Evolutionary conservation across 164 flowering plant species (phyloP).

Genomic region (Cinnamomum micranthum): DNA sequence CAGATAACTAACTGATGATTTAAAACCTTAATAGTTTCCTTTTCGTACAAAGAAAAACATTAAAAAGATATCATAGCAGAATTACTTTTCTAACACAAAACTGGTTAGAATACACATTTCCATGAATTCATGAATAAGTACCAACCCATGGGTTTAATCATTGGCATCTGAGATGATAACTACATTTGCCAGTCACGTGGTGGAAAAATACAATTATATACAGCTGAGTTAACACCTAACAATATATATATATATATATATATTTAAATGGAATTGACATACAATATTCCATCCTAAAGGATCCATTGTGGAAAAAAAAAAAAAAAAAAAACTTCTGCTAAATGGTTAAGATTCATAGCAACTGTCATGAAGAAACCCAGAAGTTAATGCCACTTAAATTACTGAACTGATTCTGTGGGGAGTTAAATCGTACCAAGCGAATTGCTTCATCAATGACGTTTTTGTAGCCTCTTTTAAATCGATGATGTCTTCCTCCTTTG

Average conservation of each 20-base stretch:
- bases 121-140: neutral
- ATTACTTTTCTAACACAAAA: no score
- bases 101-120: neutral
- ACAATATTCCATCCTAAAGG: neutral
- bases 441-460: slow-evolving; percentile 98
- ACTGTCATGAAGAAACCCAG: neutral
- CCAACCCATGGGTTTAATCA: neutral
- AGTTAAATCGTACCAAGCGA: slow-evolving; percentile 65
- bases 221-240: neutral
- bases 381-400: neutral
- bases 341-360: neutral
- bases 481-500: slow-evolving; percentile 90
- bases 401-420: neutral
- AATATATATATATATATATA: neutral
- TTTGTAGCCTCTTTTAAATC: slow-evolving; percentile 96
- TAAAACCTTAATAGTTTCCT: no score
- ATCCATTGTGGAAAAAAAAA: neutral
- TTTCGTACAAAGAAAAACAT: no score
- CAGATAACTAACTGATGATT: no score
- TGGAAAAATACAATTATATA: neutral
- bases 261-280: neutral
- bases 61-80: no score
- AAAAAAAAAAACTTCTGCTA: neutral
- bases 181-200: neutral
- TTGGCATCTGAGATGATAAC: neutral